phyloP scores from a whole-genome alignment of 768 basidiomycete genomes.

The Tulasnella calospora region DNA sequence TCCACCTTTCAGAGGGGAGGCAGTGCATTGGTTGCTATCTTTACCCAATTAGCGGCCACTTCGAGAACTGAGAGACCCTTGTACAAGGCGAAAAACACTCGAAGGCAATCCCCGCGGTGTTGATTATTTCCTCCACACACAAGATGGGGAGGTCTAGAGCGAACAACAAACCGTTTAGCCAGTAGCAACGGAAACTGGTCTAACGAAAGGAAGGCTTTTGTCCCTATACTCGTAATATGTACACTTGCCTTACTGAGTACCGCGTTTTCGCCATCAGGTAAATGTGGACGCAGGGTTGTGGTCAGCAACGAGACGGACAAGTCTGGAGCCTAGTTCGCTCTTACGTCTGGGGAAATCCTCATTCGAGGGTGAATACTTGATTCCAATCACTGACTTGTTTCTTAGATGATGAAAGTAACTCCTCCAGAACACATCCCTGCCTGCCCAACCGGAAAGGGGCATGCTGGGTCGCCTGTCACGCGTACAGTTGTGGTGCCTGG shows the following conservation, averaged over 20 bases:
- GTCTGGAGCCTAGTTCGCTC: neutral
- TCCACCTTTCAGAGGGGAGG: neutral
- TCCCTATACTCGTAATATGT: neutral
- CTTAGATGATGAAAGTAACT: too few relatives aligned
- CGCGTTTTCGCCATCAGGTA: neutral
- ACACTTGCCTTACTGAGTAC: neutral
- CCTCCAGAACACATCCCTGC: neutral
- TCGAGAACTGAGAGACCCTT: neutral
- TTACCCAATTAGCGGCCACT: neutral
- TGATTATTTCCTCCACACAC: neutral
- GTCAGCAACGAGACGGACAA: neutral
- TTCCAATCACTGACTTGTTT: too few relatives aligned
- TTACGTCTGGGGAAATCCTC: neutral
- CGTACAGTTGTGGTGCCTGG: neutral
- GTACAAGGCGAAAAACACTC: neutral
- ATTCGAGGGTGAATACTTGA: neutral
- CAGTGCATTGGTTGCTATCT: neutral
- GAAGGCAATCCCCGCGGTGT: neutral
- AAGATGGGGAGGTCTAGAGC: neutral
- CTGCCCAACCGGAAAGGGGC: neutral
- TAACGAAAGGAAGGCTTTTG: neutral
- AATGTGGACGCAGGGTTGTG: neutral
- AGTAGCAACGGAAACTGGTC: neutral
- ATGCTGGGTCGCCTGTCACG: neutral
- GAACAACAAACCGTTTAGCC: neutral